Base-by-base conservation (phyloP, 2,329 filamentous ascomycete genomes). In the Aureobasidium sp. region DNA sequence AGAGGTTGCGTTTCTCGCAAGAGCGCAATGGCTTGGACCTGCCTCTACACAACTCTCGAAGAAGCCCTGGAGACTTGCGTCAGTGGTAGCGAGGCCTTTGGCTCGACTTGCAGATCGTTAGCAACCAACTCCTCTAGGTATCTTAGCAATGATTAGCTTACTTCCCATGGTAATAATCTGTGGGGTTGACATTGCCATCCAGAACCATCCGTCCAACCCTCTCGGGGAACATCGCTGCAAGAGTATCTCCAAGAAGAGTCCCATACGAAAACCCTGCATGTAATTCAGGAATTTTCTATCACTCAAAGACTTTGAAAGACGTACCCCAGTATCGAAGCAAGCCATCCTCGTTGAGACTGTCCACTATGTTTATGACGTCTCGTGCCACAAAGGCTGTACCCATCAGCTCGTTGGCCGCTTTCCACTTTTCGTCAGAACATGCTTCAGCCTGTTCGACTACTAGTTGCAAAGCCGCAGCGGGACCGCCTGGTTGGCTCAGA, bases 241-340 rank as follows among this genome's bases (percentile, higher is more conserved):
- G 77, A 0, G 77, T 80, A 1, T 71, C 67, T 2, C 78, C 78
- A 0, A 80, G 67, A 1, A 76, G 64, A 0, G 76, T 75, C 2
- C 78, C 78, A 60, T 78, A 79, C 1, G 74, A 77, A n/a, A 74
- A 69, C 8, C 71, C 74, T 73, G 37, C n/a, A n/a, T n/a, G n/a
- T n/a, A n/a, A n/a, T n/a, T n/a, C n/a, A n/a, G n/a, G n/a, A n/a
- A n/a, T n/a, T n/a, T n/a, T n/a, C n/a, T n/a, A n/a, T n/a, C n/a
- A n/a, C 11, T 33, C 31, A 33, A 38, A 4, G 15, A 38, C n/a
- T 10, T 13, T 38, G 37, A 38, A 6, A 6, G 17, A 38, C 37
- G 9, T 13, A 38, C 37, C 37, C 4, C 4, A 10, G 37, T 38
- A 38, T 9, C 37, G 37, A 38, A 38, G 8, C 8, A 38, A 13